A percentile compares a stretch with the other conserved stretches of the same genome.
Evolutionary conservation across 805 yeast genomes (phyloP).

Genomic region (Ogataea nitratoaversa): DNA sequence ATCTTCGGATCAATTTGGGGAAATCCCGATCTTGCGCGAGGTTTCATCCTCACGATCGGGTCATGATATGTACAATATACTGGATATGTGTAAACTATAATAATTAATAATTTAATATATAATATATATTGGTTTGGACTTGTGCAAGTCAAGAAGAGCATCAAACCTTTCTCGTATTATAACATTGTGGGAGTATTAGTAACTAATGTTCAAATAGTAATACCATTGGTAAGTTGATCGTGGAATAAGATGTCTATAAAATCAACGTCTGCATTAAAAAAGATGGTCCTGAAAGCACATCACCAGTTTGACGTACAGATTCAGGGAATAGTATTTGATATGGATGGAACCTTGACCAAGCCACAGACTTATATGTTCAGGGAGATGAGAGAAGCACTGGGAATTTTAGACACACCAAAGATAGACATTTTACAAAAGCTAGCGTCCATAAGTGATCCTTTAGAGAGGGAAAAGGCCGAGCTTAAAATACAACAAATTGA

Average conservation of each 20-base stretch:
- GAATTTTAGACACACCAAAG: constrained; percentile 35
- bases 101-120: too few relatives aligned
- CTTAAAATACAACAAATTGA: constrained; percentile 49
- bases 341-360: constrained; percentile 73
- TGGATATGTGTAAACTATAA: too few relatives aligned
- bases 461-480: constrained; percentile 41
- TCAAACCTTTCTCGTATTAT: too few relatives aligned
- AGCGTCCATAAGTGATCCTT: constrained; percentile 36
- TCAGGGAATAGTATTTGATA: constrained; percentile 61
- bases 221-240: too few relatives aligned
- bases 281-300: constrained; percentile 22
- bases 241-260: neutral
- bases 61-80: too few relatives aligned
- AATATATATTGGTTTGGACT: too few relatives aligned
- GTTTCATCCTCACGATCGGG: too few relatives aligned
- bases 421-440: constrained; percentile 54
- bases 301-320: constrained; percentile 21
- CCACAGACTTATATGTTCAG: constrained; percentile 48
- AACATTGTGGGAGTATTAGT: too few relatives aligned
- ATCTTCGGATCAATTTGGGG: too few relatives aligned
- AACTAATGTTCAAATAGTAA: too few relatives aligned
- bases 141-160: too few relatives aligned
- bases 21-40: too few relatives aligned
- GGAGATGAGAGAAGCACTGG: constrained; percentile 59
- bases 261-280: neutral